Evolutionary conservation across 2,329 filamentous ascomycete species (phyloP).

Genomic region (Paraphoma chrysanthemicola): DNA sequence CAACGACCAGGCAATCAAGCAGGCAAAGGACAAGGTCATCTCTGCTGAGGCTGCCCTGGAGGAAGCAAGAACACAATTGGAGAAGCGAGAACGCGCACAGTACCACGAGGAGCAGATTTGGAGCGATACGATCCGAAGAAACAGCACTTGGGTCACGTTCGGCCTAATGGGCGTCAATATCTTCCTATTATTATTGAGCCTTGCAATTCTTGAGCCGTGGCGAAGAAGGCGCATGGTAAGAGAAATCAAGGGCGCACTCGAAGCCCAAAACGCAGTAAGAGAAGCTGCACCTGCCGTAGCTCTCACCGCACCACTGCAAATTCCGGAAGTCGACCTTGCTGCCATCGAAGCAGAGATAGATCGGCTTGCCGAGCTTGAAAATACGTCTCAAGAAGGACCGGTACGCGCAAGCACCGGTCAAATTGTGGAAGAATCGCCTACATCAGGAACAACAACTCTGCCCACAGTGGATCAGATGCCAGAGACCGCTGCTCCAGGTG

Average conservation of each 20-base stretch:
- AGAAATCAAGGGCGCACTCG: constrained; percentile 63
- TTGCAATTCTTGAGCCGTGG: constrained; percentile 94
- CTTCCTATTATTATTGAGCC: constrained; percentile 81
- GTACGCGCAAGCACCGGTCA: neutral
- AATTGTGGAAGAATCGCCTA: constrained; percentile 15
- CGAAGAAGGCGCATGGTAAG: constrained; percentile 79
- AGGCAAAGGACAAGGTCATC: constrained; percentile 74
- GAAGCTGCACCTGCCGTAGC: constrained; percentile 15
- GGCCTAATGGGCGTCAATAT: constrained; percentile 98
- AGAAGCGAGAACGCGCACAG: constrained; percentile 81
- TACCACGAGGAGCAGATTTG: constrained; percentile 99
- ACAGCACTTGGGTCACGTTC: constrained; percentile 98
- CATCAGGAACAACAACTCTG: constrained; percentile 5
- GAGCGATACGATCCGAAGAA: constrained; percentile 95
- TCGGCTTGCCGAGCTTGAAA: constrained; percentile 20
- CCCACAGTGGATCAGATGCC: constrained; percentile 5
- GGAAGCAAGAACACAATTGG: constrained; percentile 76
- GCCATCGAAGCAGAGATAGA: constrained; percentile 30
- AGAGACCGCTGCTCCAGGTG: constrained; percentile 8
- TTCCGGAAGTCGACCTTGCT: constrained; percentile 3
- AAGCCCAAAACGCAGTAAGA: constrained; percentile 36
- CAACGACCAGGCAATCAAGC: constrained; percentile 83
- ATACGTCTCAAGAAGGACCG: neutral
- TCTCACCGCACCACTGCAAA: constrained; percentile 3
- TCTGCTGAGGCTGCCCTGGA: constrained; percentile 82